Evolutionary conservation across 225 moss, liverwort and hornwort genomes (phyloP).

Genomic region (Pseudisothecium myosuroides): DNA sequence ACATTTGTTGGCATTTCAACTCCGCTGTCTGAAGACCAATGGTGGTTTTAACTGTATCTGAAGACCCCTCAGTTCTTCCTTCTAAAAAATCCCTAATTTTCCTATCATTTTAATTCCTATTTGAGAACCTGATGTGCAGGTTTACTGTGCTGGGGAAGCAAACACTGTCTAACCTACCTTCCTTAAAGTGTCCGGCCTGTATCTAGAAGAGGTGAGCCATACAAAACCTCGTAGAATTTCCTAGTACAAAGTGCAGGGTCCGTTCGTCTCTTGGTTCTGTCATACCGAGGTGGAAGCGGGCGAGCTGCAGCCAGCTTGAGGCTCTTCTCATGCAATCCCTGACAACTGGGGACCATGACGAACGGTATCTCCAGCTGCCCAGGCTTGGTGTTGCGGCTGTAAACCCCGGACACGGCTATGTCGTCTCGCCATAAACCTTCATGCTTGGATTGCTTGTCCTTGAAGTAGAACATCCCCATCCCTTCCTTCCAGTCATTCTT

Average conservation of each 20-base stretch:
- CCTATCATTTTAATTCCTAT: neutral
- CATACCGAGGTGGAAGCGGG: conserved; percentile 3
- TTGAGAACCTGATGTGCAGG: neutral
- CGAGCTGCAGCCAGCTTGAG: conserved; percentile 16
- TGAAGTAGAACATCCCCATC: conserved; percentile 60
- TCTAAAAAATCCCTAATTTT: neutral
- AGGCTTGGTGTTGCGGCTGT: conserved; percentile 7
- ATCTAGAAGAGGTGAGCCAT: conserved; percentile 20
- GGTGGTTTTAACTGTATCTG: neutral
- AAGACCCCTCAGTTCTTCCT: neutral
- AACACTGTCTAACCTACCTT: neutral
- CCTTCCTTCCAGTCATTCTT: conserved; percentile 73
- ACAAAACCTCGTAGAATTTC: conserved; percentile 18
- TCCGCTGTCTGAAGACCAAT: neutral
- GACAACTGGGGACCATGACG: conserved; percentile 19
- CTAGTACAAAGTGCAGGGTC: conserved; percentile 29
- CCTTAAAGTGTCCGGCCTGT: neutral
- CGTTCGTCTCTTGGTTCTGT: conserved; percentile 11
- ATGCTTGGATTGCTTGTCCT: conserved; percentile 55
- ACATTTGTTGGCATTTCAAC: conserved; percentile 10
- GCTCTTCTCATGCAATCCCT: conserved; percentile 4
- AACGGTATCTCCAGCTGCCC: conserved; percentile 18
- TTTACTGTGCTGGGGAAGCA: neutral
- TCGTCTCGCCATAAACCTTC: conserved; percentile 85
- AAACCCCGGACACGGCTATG: conserved; percentile 50